Evolutionary conservation across 345 rosid genomes (phyloP), one percentile per base, ranked within the genome.

Genomic region (Corchorus capsularis): DNA sequence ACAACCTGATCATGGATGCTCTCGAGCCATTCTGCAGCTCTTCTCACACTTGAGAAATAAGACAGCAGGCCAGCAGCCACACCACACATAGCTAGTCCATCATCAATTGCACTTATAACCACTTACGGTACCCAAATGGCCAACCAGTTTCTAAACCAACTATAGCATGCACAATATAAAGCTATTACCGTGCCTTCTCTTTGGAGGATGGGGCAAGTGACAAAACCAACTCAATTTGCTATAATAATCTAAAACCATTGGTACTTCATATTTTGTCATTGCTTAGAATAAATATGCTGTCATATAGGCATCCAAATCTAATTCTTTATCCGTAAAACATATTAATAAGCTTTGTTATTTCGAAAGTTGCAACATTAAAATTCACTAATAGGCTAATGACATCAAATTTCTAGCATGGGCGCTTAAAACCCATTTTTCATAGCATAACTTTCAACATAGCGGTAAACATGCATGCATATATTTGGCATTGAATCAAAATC

Each of bases 301-400:
- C 43, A 2, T 46, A 32, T 5, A 69, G 16, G 14, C 10, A 50
- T 50, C 73, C 22, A 59, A 50, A 32, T 50, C 60, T 34, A 63
- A 14, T 37, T 37, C 67, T 16, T 8, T 2, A 15, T 6, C 3
- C 47, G 20, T 20, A 53, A 53, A 20, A 19, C n/a, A 13, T 17
- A 68, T 22, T 68, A 46, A 67, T 47, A 8, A 69, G 27, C 15
- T 68, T 68, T 3, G 15, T 27, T 47, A 17, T 13, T 59, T 22
- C 35, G 4, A 50, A 0, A 27, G 37, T 59, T 10, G 27, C 37
- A 22, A 59, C 16, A 10, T 12, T 12, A 8, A 2, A 4, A 12
- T 6, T 11, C 16, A 32, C 60, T 69, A 9, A 69, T 69, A 65
- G 53, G 32, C 60, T 69, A 9, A 69, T 69, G 45, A 35, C 34